Evolutionary conservation across 306 rosid genomes (phyloP), one percentile per base, ranked within the genome.

Genomic region (Hippophae gyantsensis): DNA sequence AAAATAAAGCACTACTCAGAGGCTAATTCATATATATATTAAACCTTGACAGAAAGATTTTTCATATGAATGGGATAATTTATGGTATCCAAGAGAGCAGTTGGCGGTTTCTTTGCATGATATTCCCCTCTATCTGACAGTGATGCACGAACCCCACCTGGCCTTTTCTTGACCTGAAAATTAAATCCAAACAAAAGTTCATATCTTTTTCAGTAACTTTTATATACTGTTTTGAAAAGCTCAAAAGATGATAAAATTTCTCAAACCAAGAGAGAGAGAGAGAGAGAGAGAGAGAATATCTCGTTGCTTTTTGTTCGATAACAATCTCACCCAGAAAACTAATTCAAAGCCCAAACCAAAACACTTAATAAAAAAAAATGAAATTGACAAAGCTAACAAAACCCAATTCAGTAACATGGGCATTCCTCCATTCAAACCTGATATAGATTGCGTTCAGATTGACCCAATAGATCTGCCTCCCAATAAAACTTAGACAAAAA

Each of bases 1-100:
- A 18, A 18, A 1, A n/a, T n/a, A 18, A 18, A 18, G 23, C 38
- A 32, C 38, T 1, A 32, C 38, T 32, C 38, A 32, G 38, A 32
- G 38, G 38, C 38, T 32, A 32, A 32, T 1, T 32, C 38, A 32
- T 32, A 4, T 32, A 32, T 32, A 32, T 32, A 32, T 32, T 32
- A 32, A 1, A 87, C 99, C 99, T 88, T 93, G 59, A 79, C 56
- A 54, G 99, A 88, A 50, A 88, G 86, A 68, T 93, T 93, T 69
- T 93, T 93, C 97, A 93, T 86, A 57, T 93, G 99, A 69, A 93
- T 80, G 59, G 99, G 97, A 67, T 80, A 86, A 71, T 86, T 93
- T 56, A 88, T 60, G 40, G 99, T 93, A 71, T 93, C 99, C 63
- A 93, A 58, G 8, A 93, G 75, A 52, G 97, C 95, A 64, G 99